Evolutionary conservation across 202 grass and related monocot species (phyloP).

Genomic region (Dendrocalamus latiflorus): DNA sequence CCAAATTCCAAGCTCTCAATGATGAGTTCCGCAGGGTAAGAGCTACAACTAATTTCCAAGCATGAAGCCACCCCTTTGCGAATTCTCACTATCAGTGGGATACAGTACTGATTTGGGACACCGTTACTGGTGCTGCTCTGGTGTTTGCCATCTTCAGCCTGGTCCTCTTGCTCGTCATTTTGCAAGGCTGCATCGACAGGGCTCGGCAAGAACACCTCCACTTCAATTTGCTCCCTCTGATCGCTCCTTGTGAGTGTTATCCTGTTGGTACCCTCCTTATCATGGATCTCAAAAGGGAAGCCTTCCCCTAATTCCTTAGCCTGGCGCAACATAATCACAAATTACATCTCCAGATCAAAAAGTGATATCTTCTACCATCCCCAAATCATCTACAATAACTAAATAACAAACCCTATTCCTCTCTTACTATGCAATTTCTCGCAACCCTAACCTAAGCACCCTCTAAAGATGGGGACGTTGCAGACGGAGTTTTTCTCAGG

Average conservation of each 20-base stretch:
- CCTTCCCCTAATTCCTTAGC: constrained; percentile 25
- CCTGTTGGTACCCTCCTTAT: constrained; percentile 31
- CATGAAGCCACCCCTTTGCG: constrained; percentile 10
- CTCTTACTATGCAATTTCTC: not conserved
- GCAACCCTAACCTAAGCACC: not conserved
- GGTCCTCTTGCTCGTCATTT: not conserved
- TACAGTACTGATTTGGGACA: constrained; percentile 11
- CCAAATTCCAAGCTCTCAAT: constrained; percentile 33
- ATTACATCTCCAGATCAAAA: not conserved
- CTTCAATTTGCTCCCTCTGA: constrained; percentile 19
- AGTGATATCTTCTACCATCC: not conserved
- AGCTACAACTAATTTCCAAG: constrained; percentile 37
- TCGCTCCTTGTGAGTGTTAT: constrained; percentile 25
- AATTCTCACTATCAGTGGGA: constrained; percentile 29
- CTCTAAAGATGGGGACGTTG: not conserved
- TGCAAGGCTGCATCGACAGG: not conserved
- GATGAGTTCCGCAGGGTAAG: constrained; percentile 30
- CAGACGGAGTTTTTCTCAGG: not conserved
- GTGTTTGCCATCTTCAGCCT: not conserved
- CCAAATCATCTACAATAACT: not conserved
- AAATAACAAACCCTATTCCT: not conserved
- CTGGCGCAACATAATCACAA: constrained; percentile 1
- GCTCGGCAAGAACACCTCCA: constrained; percentile 35
- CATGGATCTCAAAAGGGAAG: constrained; percentile 46
- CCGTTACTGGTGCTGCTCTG: not conserved